A percentile compares a stretch with the other conserved stretches of the same genome.
Evolutionary conservation across 2,329 filamentous ascomycete genomes (phyloP).

Genomic region (Pseudogymnoascus sp.): DNA sequence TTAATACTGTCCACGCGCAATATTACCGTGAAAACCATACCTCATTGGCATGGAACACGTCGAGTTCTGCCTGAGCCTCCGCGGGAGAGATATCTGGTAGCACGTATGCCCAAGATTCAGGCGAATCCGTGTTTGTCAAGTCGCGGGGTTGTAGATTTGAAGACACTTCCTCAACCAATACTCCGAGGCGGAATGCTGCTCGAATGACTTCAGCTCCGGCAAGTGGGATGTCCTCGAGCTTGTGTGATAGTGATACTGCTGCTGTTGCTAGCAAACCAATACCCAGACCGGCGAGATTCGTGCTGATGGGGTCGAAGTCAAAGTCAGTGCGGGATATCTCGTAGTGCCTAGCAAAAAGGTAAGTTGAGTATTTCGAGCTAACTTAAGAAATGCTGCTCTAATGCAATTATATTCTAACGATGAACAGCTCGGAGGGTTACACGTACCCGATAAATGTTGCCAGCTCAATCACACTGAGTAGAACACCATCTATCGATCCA

Average conservation of each 20-base stretch:
- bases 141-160: constrained; percentile 33
- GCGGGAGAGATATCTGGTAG: constrained; percentile 27
- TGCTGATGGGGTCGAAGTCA: constrained; percentile 16
- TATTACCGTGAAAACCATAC: background rate
- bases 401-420: background rate
- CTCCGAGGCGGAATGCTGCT: constrained; percentile 38
- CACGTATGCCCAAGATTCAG: constrained; percentile 36
- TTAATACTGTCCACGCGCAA: background rate
- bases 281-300: constrained; percentile 34
- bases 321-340: constrained; percentile 22
- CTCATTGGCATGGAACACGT: constrained; percentile 25
- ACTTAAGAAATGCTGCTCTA: no score
- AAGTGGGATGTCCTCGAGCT: constrained; percentile 32
- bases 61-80: constrained; percentile 32
- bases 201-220: constrained; percentile 36
- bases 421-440: background rate
- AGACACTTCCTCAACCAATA: constrained; percentile 36
- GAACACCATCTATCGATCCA: constrained; percentile 37
- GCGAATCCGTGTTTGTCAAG: constrained; percentile 8
- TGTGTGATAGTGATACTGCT: constrained; percentile 34
- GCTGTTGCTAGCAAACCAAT: constrained; percentile 37
- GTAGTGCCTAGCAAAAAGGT: constrained; percentile 21
- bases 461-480: constrained; percentile 35
- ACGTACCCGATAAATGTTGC: constrained; percentile 37
- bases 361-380: no score